Base-by-base conservation (phyloP, 352 stramenopile genomes). In the Nothophytophthora sp. region DNA sequence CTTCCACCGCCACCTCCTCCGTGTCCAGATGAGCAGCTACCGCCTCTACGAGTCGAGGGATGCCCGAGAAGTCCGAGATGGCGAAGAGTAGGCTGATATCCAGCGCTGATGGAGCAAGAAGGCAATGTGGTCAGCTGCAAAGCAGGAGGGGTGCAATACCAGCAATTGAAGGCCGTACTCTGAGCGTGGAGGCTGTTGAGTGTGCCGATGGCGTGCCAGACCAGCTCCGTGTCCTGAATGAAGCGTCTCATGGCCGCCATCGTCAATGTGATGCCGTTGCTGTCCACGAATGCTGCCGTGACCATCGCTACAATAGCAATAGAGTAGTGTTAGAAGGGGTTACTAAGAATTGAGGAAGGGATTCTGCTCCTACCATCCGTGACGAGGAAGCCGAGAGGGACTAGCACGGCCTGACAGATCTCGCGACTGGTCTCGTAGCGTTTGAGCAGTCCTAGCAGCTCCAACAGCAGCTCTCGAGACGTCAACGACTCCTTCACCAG, bases 1-100 rank as follows among this genome's bases (percentile, higher is more conserved):
- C 78, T 55, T 92, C 81, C 6, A 92, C 72, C 0, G 70, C 75
- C 36, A 92, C 80, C 39, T 92, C 81, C 35, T 90, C 81, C 0
- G 80, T 87, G 49, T 88, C 76, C 15, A 92, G 38, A 55, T 92
- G 81, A 6, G 52, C 64, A 7, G 81, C 76, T n/a, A 92, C 55
- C 0, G 74, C 78, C 47, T 88, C 78, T 15, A 89, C 81, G 22
- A 90, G 65, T 0, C 71, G 56, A 12, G 65, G 55, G 28, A 92
- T 71, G n/a, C 81, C 76, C n/a, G 72, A 71, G 44, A 77, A 76
- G 8, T 63, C 51, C 36, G 73, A 76, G 24, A 82, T 73, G 5
- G 60, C 54, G 33, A 70, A 66, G 43, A 92, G 67, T 33, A 87
- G 23, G 16, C 56, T 60, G 4, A 75, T 45, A 27, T 90, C 76